Conservation (phyloP, 306 rosid species). For the Crotalaria pallida region DNA sequence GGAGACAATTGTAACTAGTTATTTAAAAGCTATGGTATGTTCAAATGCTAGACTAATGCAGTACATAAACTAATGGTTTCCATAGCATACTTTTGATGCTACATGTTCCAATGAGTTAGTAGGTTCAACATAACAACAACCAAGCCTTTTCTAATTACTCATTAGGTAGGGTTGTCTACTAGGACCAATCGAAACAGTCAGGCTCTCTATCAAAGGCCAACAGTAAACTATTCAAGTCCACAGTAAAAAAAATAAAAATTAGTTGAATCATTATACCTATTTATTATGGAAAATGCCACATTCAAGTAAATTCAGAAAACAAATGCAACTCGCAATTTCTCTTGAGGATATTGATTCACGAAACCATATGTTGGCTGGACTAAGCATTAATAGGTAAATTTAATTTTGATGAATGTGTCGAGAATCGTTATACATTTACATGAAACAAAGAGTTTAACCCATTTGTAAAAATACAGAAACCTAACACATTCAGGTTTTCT, state of each 20-base stretch:
- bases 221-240: not conserved
- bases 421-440: not conserved
- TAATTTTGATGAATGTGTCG: not conserved
- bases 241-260: not conserved
- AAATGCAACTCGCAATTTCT: not conserved
- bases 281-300: not conserved
- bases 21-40: constrained; percentile 8
- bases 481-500: not conserved
- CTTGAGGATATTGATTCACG: not conserved
- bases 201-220: not conserved
- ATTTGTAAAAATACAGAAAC: not conserved
- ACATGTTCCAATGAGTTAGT: not conserved
- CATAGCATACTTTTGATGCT: not conserved
- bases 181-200: not conserved
- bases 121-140: not conserved
- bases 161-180: not conserved
- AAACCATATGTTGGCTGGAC: not conserved
- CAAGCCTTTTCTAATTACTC: not conserved
- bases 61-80: constrained; percentile 7
- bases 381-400: not conserved
- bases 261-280: not conserved
- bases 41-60: constrained; percentile 3
- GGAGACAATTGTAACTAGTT: not conserved
- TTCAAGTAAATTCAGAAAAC: not conserved
- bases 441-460: not conserved